Evolutionary conservation across 2,329 filamentous ascomycete species (phyloP).

Genomic region (Ophiostoma triangulosporum): DNA sequence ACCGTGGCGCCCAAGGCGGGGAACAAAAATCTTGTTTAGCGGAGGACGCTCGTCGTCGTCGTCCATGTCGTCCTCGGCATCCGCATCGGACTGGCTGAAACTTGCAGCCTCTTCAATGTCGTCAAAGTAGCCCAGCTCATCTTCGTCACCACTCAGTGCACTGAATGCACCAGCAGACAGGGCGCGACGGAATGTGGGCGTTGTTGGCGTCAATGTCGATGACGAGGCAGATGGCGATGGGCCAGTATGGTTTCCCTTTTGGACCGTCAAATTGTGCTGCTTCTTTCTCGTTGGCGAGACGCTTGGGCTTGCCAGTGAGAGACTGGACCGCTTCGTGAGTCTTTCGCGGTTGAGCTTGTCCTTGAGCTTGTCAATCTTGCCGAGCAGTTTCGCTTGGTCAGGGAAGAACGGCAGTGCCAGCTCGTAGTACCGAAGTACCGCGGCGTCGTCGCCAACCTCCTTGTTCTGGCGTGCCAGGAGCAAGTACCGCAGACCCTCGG

Average conservation of each 20-base stretch:
- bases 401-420: slow-evolving; percentile 76
- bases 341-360: slow-evolving; percentile 30
- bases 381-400: slow-evolving; percentile 60
- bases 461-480: slow-evolving; percentile 89
- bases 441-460: slow-evolving; percentile 63
- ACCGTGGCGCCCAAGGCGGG: slow-evolving; percentile 5
- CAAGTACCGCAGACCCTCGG: slow-evolving; percentile 72
- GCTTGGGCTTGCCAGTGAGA: not conserved
- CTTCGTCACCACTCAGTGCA: not conserved
- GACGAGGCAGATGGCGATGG: not conserved
- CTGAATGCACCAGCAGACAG: not conserved
- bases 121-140: slow-evolving; percentile 18
- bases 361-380: slow-evolving; percentile 53
- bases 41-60: slow-evolving; percentile 24
- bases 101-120: slow-evolving; percentile 21
- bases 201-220: slow-evolving; percentile 17
- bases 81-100: slow-evolving; percentile 17
- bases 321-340: slow-evolving; percentile 1
- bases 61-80: slow-evolving; percentile 29
- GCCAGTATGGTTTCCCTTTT: slow-evolving; percentile 7
- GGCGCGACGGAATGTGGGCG: slow-evolving; percentile 23
- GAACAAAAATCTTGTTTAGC: slow-evolving; percentile 8
- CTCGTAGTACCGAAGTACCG: slow-evolving; percentile 75
- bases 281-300: slow-evolving; percentile 1
- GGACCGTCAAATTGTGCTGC: not conserved